phyloP scores from a whole-genome alignment of 306 rosid species.

The Vigna radiata region DNA sequence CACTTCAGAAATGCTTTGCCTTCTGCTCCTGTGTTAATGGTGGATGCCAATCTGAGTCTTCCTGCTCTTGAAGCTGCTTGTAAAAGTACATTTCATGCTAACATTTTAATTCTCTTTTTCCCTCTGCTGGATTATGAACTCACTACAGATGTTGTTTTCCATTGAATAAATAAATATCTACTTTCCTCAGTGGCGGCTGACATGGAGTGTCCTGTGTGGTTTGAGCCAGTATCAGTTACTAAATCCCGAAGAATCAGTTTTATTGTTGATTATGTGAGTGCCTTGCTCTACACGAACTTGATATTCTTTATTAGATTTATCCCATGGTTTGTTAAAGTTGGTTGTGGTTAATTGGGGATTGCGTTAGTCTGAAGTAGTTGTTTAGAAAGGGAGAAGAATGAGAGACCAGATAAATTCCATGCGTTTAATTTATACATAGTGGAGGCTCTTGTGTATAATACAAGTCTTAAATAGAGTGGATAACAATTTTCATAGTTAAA shows the following conservation, averaged over 20 bases:
- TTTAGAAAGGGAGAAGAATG: neutral
- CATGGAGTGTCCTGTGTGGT: constrained; percentile 76
- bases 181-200: constrained; percentile 70
- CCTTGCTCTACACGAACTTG: constrained; percentile 35
- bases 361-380: constrained; percentile 25
- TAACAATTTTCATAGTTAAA: neutral
- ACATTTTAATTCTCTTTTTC: constrained; percentile 34
- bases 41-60: constrained; percentile 80
- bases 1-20: constrained; percentile 57
- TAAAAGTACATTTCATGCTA: constrained; percentile 56
- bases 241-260: constrained; percentile 81
- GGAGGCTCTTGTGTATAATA: neutral
- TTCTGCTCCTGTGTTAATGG: constrained; percentile 76
- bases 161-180: constrained; percentile 33
- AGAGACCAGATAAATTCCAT: neutral
- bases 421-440: neutral
- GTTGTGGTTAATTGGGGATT: constrained; percentile 33
- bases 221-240: constrained; percentile 93
- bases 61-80: constrained; percentile 76
- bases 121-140: constrained; percentile 34
- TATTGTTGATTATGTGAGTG: constrained; percentile 82
- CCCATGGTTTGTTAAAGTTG: constrained; percentile 9
- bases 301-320: constrained; percentile 17
- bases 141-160: constrained; percentile 17
- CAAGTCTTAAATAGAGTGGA: neutral